Percentiles rank a stretch among this genome's conserved stretches.
Evolutionary conservation across 176 grass and related monocot species (phyloP).

Genomic region (Secale cereale): DNA sequence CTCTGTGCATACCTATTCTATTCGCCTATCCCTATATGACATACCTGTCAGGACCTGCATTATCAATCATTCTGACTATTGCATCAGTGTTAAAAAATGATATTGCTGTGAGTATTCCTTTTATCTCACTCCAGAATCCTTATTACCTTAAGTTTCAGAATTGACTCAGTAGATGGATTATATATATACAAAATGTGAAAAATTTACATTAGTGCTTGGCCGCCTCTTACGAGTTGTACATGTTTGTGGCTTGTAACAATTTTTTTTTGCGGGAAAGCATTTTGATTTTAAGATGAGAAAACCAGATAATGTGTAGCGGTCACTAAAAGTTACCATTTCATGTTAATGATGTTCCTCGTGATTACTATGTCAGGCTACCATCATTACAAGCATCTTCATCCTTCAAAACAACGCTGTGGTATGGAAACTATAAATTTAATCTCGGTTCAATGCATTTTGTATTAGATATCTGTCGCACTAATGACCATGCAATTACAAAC

Average conservation of each 20-base stretch:
- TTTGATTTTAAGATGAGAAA: neutral
- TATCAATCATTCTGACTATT: slow-evolving; percentile 42
- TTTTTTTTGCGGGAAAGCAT: no score
- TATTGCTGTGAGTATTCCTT: slow-evolving; percentile 39
- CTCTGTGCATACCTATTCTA: slow-evolving; percentile 50
- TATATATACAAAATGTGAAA: no score
- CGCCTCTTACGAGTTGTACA: neutral
- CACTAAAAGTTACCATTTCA: neutral
- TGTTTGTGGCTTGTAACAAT: no score
- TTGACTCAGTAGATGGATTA: neutral
- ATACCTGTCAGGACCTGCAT: slow-evolving; percentile 41
- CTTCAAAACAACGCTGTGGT: slow-evolving; percentile 76
- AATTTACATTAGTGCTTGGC: neutral
- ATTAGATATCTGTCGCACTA: neutral
- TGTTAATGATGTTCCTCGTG: neutral
- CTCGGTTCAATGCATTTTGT: neutral
- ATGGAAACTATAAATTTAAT: neutral
- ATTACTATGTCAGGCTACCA: slow-evolving; percentile 30
- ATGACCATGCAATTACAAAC: slow-evolving; percentile 1
- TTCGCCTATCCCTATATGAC: slow-evolving; percentile 59
- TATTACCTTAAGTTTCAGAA: neutral
- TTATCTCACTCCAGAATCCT: neutral
- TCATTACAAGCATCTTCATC: slow-evolving; percentile 44
- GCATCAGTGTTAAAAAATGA: slow-evolving; percentile 52
- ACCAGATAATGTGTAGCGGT: neutral